Evolutionary conservation across 306 rosid genomes (phyloP).

Genomic region (Prinsepia uniflora): DNA sequence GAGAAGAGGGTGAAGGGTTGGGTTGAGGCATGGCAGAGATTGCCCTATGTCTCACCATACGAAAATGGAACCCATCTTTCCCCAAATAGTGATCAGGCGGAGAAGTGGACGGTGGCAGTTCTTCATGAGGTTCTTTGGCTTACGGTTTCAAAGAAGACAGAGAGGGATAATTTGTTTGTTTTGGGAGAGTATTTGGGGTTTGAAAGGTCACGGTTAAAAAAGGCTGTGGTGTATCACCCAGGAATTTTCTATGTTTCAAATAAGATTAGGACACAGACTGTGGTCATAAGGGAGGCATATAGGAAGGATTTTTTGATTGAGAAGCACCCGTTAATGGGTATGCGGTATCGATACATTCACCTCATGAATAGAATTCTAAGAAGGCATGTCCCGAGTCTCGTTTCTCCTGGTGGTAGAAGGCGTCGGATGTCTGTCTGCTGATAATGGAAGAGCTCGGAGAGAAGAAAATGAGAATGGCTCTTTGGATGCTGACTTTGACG

Average conservation of each 20-base stretch:
- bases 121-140: conserved; percentile 76
- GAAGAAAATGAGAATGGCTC: not conserved
- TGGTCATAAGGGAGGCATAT: conserved; percentile 74
- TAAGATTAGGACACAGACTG: conserved; percentile 75
- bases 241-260: conserved; percentile 76
- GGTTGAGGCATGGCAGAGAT: conserved; percentile 73
- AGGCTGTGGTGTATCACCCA: conserved; percentile 76
- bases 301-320: conserved; percentile 59
- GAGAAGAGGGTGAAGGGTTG: conserved; percentile 63
- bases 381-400: conserved; percentile 20
- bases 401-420: conserved; percentile 5
- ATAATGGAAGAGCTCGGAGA: not conserved
- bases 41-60: conserved; percentile 85
- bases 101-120: conserved; percentile 82
- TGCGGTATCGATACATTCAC: conserved; percentile 58
- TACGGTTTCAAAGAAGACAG: conserved; percentile 74
- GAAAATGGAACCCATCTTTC: conserved; percentile 68
- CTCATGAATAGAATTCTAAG: conserved; percentile 53
- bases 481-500: not conserved
- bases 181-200: conserved; percentile 72
- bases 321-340: conserved; percentile 69
- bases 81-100: conserved; percentile 58
- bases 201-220: conserved; percentile 52
- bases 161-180: conserved; percentile 44
- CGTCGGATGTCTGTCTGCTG: not conserved